These are phyloP conservation scores for Leucaena leucocephala DNA, from an alignment of 306 rosid species.

Conservation along the genomic window DNA sequence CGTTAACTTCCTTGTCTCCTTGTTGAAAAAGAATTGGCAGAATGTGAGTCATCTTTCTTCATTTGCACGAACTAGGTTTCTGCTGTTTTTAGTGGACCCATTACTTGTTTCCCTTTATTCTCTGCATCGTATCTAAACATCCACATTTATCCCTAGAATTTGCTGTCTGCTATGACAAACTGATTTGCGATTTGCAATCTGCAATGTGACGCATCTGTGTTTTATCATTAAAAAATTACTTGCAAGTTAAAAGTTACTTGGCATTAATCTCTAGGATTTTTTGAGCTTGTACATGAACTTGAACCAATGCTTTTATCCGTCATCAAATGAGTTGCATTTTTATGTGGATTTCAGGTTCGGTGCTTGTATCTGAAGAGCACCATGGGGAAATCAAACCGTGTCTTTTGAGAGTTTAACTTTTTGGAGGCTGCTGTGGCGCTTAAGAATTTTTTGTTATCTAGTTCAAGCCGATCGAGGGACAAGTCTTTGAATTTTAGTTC, in stretches of 20 bases:
- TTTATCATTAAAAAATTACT: background rate
- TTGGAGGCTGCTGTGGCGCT: background rate
- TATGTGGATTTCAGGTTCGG: constrained; percentile 46
- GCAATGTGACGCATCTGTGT: background rate
- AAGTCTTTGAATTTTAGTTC: background rate
- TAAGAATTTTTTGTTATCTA: constrained; percentile 2
- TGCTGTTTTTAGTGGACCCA: background rate
- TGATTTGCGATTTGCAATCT: background rate
- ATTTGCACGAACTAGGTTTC: background rate
- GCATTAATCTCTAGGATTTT: background rate
- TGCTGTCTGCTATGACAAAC: background rate
- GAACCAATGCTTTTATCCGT: background rate
- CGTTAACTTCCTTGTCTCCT: constrained; percentile 82
- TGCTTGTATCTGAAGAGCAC: constrained; percentile 54
- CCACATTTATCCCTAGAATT: background rate
- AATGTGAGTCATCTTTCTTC: constrained; percentile 56
- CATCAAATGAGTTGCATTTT: constrained; percentile 7
- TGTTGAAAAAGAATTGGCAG: constrained; percentile 89
- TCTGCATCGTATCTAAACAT: background rate
- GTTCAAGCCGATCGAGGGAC: constrained; percentile 30
- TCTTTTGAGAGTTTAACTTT: constrained; percentile 32
- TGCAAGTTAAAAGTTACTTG: background rate
- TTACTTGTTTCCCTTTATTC: background rate
- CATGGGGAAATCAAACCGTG: constrained; percentile 52
- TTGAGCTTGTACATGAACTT: background rate